Conservation (phyloP, 2,329 filamentous ascomycete species). For the Lasiodiplodia theobromae region DNA sequence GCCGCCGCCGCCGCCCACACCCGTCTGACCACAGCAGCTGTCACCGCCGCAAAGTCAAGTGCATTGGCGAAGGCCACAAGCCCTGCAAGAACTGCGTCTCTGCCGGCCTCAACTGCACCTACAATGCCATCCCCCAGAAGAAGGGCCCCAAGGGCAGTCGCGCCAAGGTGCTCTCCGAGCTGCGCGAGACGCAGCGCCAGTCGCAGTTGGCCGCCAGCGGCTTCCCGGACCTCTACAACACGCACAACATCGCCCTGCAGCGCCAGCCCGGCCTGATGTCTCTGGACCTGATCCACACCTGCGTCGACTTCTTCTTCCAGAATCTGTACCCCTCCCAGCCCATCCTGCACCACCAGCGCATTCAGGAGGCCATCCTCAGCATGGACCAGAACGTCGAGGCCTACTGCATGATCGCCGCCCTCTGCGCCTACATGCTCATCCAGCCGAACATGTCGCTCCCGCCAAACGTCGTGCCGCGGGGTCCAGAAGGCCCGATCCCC, state of each 20-base stretch:
- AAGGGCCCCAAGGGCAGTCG: slow-evolving; percentile 69
- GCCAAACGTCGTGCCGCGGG: slow-evolving; percentile 56
- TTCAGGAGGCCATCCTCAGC: slow-evolving; percentile 61
- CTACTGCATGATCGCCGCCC: slow-evolving; percentile 62
- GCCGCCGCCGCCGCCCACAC: slow-evolving; percentile 11
- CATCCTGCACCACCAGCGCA: slow-evolving; percentile 59
- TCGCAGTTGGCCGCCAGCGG: slow-evolving; percentile 53
- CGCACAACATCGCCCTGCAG: slow-evolving; percentile 50
- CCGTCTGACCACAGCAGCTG: slow-evolving; percentile 44
- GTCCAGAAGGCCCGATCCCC: slow-evolving; percentile 37
- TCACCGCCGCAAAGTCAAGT: slow-evolving; percentile 59
- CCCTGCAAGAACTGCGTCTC: slow-evolving; percentile 68
- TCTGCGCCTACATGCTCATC: slow-evolving; percentile 58
- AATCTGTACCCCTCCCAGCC: slow-evolving; percentile 71
- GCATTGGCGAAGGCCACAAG: slow-evolving; percentile 56
- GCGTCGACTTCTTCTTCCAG: slow-evolving; percentile 67
- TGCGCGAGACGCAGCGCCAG: slow-evolving; percentile 60
- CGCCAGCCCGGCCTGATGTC: slow-evolving; percentile 58
- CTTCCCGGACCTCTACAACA: slow-evolving; percentile 48
- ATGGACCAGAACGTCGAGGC: slow-evolving; percentile 62
- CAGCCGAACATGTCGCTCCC: slow-evolving; percentile 56
- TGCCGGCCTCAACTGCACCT: slow-evolving; percentile 67
- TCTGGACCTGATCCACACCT: slow-evolving; percentile 58
- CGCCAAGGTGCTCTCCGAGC: slow-evolving; percentile 68
- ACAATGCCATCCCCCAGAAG: slow-evolving; percentile 70